Evolutionary conservation across 805 yeast genomes (phyloP).

Genomic region (Metschnikowia lunata): DNA sequence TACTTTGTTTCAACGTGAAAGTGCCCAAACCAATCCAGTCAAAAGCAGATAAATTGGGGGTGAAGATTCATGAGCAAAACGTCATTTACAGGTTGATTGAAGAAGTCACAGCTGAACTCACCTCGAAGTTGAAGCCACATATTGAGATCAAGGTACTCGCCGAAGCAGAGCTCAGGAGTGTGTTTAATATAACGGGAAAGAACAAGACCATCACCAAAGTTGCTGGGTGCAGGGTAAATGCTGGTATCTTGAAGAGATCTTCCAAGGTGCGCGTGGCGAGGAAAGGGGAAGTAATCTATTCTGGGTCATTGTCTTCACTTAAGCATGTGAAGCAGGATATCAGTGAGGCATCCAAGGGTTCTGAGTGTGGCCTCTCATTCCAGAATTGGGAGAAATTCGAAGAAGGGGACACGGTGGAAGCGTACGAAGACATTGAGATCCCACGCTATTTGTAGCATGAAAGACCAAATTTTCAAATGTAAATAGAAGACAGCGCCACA

Average conservation of each 20-base stretch:
- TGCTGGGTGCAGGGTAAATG: slow-evolving; percentile 82
- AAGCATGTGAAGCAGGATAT: slow-evolving; percentile 82
- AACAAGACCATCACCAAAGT: slow-evolving; percentile 51
- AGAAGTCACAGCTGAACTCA: slow-evolving; percentile 65
- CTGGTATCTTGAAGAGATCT: slow-evolving; percentile 64
- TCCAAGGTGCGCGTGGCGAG: slow-evolving; percentile 56
- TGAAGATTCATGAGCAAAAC: slow-evolving; percentile 60
- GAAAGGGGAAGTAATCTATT: slow-evolving; percentile 40
- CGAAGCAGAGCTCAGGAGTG: slow-evolving; percentile 63
- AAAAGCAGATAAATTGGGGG: slow-evolving; percentile 54
- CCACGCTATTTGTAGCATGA: slow-evolving; percentile 29
- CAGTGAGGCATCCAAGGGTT: slow-evolving; percentile 71
- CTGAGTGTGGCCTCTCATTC: slow-evolving; percentile 85
- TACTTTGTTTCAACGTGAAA: slow-evolving; percentile 74
- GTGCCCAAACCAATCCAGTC: slow-evolving; percentile 59
- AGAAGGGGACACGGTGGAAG: slow-evolving; percentile 73
- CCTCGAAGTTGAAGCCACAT: slow-evolving; percentile 57
- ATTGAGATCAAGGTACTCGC: slow-evolving; percentile 63
- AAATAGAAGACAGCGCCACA: neutral
- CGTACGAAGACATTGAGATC: slow-evolving; percentile 57
- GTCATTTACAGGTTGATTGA: slow-evolving; percentile 88
- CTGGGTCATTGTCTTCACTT: slow-evolving; percentile 66
- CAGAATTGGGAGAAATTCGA: slow-evolving; percentile 62
- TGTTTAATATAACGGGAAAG: slow-evolving; percentile 65
- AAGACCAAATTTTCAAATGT: neutral